Conservation (phyloP, 306 rosid genomes). For the Hippophae gyantsensis region DNA sequence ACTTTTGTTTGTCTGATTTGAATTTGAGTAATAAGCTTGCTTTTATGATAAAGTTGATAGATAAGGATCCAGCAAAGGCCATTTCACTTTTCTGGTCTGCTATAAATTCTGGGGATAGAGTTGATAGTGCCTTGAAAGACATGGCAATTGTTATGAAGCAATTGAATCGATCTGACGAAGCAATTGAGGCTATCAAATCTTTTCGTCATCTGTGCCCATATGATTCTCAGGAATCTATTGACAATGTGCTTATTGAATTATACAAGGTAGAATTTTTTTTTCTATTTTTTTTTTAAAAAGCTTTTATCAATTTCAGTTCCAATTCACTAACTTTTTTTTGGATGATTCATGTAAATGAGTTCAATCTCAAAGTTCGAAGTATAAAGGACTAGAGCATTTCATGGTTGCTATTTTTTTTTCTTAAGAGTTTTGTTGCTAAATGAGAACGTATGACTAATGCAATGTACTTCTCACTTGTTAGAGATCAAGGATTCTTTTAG, state of each 20-base stretch:
- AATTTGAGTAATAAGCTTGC: conserved; percentile 2
- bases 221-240: conserved; percentile 83
- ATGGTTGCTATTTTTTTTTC: too few relatives aligned
- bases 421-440: too few relatives aligned
- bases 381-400: too few relatives aligned
- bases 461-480: too few relatives aligned
- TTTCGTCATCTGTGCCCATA: conserved; percentile 77
- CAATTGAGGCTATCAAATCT: conserved; percentile 82
- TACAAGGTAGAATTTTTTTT: conserved; percentile 49
- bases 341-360: too few relatives aligned
- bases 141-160: conserved; percentile 96
- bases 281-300: background rate
- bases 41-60: conserved; percentile 50
- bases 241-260: conserved; percentile 74
- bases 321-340: too few relatives aligned
- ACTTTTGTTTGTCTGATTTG: conserved; percentile 2
- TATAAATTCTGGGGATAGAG: conserved; percentile 85
- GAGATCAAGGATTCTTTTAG: too few relatives aligned
- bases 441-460: too few relatives aligned
- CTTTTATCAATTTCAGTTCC: background rate
- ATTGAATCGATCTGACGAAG: conserved; percentile 73
- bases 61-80: conserved; percentile 73
- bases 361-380: too few relatives aligned
- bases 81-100: conserved; percentile 84
- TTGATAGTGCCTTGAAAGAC: conserved; percentile 90